Conservation (phyloP, 73 alveolate genomes). For the Paramecium sonneborni region DNA sequence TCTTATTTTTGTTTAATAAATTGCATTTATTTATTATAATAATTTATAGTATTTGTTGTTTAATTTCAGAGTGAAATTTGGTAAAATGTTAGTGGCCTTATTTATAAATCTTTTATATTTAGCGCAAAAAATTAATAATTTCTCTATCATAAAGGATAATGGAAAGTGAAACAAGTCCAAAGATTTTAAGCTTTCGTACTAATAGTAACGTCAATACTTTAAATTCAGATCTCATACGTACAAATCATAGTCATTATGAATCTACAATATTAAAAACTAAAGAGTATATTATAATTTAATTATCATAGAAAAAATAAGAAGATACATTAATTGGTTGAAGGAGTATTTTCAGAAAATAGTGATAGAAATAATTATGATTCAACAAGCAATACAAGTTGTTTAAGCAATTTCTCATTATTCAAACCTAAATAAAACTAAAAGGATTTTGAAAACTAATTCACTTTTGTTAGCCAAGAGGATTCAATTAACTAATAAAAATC, state of each 20-base stretch:
- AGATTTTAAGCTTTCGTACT: neutral
- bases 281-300: neutral
- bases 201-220: neutral
- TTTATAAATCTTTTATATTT: neutral
- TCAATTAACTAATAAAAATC: neutral
- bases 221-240: neutral
- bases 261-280: neutral
- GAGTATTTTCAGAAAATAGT: neutral
- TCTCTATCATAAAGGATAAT: neutral
- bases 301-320: neutral
- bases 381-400: neutral
- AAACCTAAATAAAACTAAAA: neutral
- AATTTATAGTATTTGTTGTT: neutral
- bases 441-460: neutral
- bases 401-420: neutral
- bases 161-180: neutral
- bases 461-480: neutral
- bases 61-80: neutral
- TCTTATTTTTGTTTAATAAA: neutral
- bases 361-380: conserved; percentile 1
- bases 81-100: neutral
- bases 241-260: neutral
- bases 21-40: neutral
- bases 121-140: neutral
- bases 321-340: neutral